Evolutionary conservation across 129 eudicot genomes (phyloP).

Genomic region (Rutidosis leptorrhynchoides): DNA sequence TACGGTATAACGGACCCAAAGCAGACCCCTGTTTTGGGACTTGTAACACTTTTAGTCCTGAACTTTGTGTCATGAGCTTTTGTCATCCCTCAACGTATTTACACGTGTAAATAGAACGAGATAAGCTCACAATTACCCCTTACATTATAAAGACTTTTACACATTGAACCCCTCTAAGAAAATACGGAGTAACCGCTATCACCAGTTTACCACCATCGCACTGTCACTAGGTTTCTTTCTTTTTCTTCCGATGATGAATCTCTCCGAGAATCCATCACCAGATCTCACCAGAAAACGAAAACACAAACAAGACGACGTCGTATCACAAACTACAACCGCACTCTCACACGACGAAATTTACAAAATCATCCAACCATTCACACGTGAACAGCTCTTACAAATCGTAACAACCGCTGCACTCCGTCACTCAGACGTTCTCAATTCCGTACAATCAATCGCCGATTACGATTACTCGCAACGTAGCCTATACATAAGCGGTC

Average conservation of each 20-base stretch:
- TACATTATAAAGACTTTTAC: background rate
- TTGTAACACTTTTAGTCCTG: too few species aligned
- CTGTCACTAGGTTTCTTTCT: background rate
- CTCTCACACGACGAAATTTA: conserved; percentile 43
- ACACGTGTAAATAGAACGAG: too few species aligned
- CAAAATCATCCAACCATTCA: conserved; percentile 46
- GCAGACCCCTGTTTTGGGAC: too few species aligned
- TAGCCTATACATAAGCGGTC: conserved; percentile 68
- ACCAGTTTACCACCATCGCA: background rate
- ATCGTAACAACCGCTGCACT: conserved; percentile 48
- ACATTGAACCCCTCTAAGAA: too few species aligned
- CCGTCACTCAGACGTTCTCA: conserved; percentile 54
- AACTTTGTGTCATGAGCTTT: too few species aligned
- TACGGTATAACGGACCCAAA: too few species aligned
- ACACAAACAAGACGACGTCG: conserved; percentile 38
- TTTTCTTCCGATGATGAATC: background rate
- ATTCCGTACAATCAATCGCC: conserved; percentile 47
- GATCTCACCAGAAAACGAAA: conserved; percentile 31
- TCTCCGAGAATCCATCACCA: background rate
- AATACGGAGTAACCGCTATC: too few species aligned
- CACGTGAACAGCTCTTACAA: conserved; percentile 47
- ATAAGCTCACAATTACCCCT: background rate
- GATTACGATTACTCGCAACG: conserved; percentile 51
- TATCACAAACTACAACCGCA: background rate
- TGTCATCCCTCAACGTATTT: too few species aligned